Conservation (phyloP, 139 green algal species). For the Picocystis salinarum region DNA sequence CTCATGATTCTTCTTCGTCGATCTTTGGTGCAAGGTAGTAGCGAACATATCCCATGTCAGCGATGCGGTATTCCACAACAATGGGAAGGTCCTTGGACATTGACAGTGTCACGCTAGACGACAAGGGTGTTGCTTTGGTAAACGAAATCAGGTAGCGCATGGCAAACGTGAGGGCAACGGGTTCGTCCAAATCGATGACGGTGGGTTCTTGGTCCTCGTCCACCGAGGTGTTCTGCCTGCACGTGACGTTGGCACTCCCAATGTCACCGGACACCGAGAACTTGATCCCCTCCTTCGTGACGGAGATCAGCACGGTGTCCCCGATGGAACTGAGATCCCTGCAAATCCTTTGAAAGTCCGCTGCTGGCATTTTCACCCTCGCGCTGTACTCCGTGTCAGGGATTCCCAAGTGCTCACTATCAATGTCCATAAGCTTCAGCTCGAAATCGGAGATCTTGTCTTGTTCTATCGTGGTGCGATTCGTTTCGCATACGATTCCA, state of each 20-base stretch:
- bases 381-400: slow-evolving; percentile 82
- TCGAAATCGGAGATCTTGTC: slow-evolving; percentile 93
- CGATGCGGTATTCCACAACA: slow-evolving; percentile 79
- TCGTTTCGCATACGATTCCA: not conserved
- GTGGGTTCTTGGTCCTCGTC: slow-evolving; percentile 40
- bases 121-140: slow-evolving; percentile 63
- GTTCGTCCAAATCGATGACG: slow-evolving; percentile 79
- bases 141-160: slow-evolving; percentile 96
- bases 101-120: slow-evolving; percentile 41
- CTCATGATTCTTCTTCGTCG: slow-evolving; percentile 66
- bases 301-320: slow-evolving; percentile 78
- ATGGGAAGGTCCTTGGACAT: slow-evolving; percentile 82
- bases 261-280: slow-evolving; percentile 90
- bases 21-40: slow-evolving; percentile 79
- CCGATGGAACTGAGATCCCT: slow-evolving; percentile 76
- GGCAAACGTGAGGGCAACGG: slow-evolving; percentile 85
- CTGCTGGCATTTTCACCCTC: slow-evolving; percentile 64
- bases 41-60: slow-evolving; percentile 53
- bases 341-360: slow-evolving; percentile 84
- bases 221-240: slow-evolving; percentile 36
- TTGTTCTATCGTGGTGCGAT: slow-evolving; percentile 20
- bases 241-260: slow-evolving; percentile 83
- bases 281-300: slow-evolving; percentile 94
- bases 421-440: slow-evolving; percentile 98
- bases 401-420: slow-evolving; percentile 94